Percentiles rank a stretch among this genome's conserved stretches.
Conservation (phyloP, 257 asterid genomes). For the Ocimum tenuiflorum region DNA sequence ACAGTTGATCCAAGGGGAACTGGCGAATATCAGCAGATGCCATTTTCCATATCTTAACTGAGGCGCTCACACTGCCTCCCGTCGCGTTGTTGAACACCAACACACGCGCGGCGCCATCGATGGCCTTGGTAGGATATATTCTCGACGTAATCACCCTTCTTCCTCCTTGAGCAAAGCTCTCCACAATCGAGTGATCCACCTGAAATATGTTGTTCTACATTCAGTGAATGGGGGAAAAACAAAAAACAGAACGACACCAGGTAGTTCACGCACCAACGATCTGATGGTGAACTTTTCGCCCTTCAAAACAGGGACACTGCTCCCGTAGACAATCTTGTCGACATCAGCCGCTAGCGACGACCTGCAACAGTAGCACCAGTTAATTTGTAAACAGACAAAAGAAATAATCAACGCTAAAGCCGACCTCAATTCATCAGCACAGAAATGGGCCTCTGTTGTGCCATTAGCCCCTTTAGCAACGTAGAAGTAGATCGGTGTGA, state of each 20-base stretch:
- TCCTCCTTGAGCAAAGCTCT: constrained; percentile 92
- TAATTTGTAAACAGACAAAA: no score
- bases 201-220: no score
- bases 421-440: constrained; percentile 55
- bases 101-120: constrained; percentile 42
- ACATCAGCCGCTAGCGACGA: constrained; percentile 66
- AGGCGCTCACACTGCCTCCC: constrained; percentile 42
- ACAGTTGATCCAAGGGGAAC: constrained; percentile 22
- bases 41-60: constrained; percentile 68
- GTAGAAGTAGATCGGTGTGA: constrained; percentile 65
- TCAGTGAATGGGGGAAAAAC: no score
- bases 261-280: constrained; percentile 50
- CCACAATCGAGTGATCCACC: constrained; percentile 89
- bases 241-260: no score
- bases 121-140: constrained; percentile 70
- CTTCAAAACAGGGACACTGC: constrained; percentile 52
- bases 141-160: constrained; percentile 67
- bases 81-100: constrained; percentile 86
- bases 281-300: constrained; percentile 56
- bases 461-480: constrained; percentile 46
- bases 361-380: constrained; percentile 26
- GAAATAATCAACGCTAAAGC: no score
- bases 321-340: constrained; percentile 50
- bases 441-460: constrained; percentile 41
- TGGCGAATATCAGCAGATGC: constrained; percentile 47